Conservation (phyloP, 306 rosid species). For the Vicia villosa region DNA sequence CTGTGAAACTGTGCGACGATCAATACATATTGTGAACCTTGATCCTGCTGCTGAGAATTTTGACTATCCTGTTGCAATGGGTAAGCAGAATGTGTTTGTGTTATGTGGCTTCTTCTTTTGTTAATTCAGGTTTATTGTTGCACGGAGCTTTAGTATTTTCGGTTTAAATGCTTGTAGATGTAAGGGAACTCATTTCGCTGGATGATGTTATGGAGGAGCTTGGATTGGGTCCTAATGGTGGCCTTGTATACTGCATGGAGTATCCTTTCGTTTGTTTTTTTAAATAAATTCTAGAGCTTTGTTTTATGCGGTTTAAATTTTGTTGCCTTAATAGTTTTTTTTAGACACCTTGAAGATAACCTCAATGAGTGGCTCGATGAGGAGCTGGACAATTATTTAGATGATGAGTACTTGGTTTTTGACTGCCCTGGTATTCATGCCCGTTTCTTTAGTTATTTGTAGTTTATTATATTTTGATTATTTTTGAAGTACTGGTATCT, state of each 20-base stretch:
- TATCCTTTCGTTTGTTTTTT: slow-evolving; percentile 55
- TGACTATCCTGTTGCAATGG: slow-evolving; percentile 92
- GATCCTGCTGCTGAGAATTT: slow-evolving; percentile 98
- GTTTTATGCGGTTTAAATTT: slow-evolving; percentile 1
- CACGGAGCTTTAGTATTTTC: background rate
- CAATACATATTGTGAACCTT: slow-evolving; percentile 68
- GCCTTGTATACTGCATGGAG: slow-evolving; percentile 98
- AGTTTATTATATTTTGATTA: too few species aligned
- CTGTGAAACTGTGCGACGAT: slow-evolving; percentile 54
- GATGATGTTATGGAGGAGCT: slow-evolving; percentile 99
- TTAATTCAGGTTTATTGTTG: background rate
- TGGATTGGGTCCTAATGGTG: slow-evolving; percentile 95
- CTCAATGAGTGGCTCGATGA: slow-evolving; percentile 82
- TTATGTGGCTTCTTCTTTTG: slow-evolving; percentile 4
- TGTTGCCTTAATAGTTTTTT: slow-evolving; percentile 52
- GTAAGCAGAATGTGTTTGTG: slow-evolving; percentile 41
- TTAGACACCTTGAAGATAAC: slow-evolving; percentile 87
- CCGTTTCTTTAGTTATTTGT: slow-evolving; percentile 7
- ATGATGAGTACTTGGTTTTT: slow-evolving; percentile 87
- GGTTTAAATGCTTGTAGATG: slow-evolving; percentile 58
- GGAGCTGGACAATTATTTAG: slow-evolving; percentile 79
- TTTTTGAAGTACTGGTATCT: background rate
- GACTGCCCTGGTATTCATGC: slow-evolving; percentile 86
- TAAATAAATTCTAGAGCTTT: background rate
- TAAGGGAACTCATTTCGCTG: slow-evolving; percentile 84